phyloP scores from a whole-genome alignment of 345 rosid genomes.

The Brassica cretica region DNA sequence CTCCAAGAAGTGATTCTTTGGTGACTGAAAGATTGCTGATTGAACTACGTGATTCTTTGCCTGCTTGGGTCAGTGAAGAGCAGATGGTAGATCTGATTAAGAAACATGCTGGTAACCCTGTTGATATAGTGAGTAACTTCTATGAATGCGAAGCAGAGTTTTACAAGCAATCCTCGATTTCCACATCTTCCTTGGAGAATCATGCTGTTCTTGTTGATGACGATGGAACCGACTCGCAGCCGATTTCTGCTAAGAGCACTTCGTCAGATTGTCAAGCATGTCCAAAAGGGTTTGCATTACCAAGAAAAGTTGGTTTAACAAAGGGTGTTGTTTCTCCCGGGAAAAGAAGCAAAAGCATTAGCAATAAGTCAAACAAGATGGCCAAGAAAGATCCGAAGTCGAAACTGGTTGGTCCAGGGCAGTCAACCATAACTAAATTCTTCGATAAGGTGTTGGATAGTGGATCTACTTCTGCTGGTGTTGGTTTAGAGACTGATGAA shows the following conservation, averaged over 20 bases:
- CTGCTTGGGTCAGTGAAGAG: constrained; percentile 69
- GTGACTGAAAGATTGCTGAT: constrained; percentile 50
- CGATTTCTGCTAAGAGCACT: constrained; percentile 36
- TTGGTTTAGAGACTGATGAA: constrained; percentile 35
- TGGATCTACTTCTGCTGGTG: constrained; percentile 41
- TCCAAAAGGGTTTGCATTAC: constrained; percentile 41
- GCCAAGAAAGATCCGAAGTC: constrained; percentile 48
- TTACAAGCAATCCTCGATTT: constrained; percentile 52
- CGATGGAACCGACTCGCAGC: constrained; percentile 38
- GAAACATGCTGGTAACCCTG: constrained; percentile 53
- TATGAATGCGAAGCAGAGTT: constrained; percentile 76
- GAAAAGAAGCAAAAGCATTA: constrained; percentile 53
- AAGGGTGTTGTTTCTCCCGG: constrained; percentile 44
- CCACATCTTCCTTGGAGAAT: constrained; percentile 34
- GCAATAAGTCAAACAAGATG: constrained; percentile 58
- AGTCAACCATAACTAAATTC: constrained; percentile 69
- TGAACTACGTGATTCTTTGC: constrained; percentile 64
- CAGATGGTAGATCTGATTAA: constrained; percentile 63
- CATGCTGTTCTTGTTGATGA: constrained; percentile 30
- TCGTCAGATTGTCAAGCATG: constrained; percentile 30
- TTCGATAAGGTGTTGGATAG: constrained; percentile 51
- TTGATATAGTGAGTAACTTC: constrained; percentile 73
- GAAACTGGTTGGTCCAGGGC: constrained; percentile 57
- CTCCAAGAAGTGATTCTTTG: constrained; percentile 35
- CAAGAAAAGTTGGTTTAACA: constrained; percentile 37